These are phyloP conservation scores for Xylaria sp. DNA, from an alignment of 2,329 filamentous ascomycete species.

Conservation along the genomic window DNA sequence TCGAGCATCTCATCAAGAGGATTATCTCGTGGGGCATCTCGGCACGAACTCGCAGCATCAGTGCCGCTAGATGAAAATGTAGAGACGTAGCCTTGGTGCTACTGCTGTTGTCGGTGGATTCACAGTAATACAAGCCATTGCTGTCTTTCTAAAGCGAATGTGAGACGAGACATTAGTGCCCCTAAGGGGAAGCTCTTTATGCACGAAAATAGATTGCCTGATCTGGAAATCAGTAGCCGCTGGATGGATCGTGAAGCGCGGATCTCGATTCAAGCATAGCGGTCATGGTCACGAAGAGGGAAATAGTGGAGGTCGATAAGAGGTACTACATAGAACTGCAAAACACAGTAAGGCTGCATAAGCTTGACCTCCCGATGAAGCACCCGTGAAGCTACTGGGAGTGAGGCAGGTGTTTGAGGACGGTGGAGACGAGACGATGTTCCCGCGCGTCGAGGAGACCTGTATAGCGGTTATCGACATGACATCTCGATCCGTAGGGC, in stretches of 20 bases:
- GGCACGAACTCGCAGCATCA: background rate
- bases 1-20: background rate
- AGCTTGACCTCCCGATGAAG: conserved; percentile 33
- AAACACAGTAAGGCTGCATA: conserved; percentile 35
- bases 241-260: conserved; percentile 26
- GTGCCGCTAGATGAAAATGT: background rate
- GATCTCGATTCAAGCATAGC: conserved; percentile 16
- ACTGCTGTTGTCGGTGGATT: background rate
- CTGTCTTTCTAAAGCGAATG: conserved; percentile 14
- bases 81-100: conserved; percentile 2
- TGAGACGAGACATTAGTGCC: conserved; percentile 23
- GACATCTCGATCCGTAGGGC: background rate
- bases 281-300: conserved; percentile 10
- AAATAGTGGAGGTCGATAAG: conserved; percentile 17
- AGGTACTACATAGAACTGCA: conserved; percentile 4
- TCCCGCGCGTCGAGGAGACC: conserved; percentile 18
- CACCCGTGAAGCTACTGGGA: conserved; percentile 32
- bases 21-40: conserved; percentile 2
- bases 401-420: conserved; percentile 31
- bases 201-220: conserved; percentile 19
- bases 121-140: background rate
- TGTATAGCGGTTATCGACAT: conserved; percentile 10
- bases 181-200: conserved; percentile 18
- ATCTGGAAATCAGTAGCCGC: conserved; percentile 4
- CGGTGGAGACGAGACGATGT: conserved; percentile 32